A percentile compares a stretch with the other conserved stretches of the same genome.
Conservation (phyloP, 257 asterid species). For the Salvia splendens region DNA sequence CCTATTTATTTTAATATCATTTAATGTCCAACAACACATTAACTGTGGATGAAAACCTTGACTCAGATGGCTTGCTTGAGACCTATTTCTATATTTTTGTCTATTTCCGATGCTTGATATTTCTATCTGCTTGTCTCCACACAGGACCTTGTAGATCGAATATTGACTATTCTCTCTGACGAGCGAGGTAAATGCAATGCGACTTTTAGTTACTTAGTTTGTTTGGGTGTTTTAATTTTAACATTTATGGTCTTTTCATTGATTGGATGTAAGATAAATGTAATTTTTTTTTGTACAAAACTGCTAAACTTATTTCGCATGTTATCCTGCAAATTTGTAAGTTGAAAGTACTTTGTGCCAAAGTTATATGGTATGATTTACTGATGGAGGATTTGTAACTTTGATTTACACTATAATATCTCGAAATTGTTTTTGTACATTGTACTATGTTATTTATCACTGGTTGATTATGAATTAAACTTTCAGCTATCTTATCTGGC, state of each 20-base stretch:
- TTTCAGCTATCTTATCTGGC: slow-evolving; percentile 10
- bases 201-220: slow-evolving; percentile 5
- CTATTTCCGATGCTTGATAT: not conserved
- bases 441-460: slow-evolving; percentile 13
- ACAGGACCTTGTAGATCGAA: slow-evolving; percentile 97
- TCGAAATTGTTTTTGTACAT: not conserved
- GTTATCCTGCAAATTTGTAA: slow-evolving; percentile 17
- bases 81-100: slow-evolving; percentile 2
- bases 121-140: slow-evolving; percentile 19
- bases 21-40: not conserved
- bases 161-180: slow-evolving; percentile 70
- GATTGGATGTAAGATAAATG: slow-evolving; percentile 12
- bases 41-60: slow-evolving; percentile 9
- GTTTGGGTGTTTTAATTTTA: not conserved
- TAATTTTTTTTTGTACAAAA: slow-evolving; percentile 1
- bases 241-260: not conserved
- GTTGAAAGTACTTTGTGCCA: not conserved
- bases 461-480: not conserved
- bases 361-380: not conserved
- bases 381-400: not conserved
- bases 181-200: slow-evolving; percentile 64
- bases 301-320: not conserved
- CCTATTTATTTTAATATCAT: slow-evolving; percentile 14
- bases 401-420: not conserved
- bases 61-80: not conserved